phyloP scores from a whole-genome alignment of 805 yeast species.

The Candida arabinofermentans region DNA sequence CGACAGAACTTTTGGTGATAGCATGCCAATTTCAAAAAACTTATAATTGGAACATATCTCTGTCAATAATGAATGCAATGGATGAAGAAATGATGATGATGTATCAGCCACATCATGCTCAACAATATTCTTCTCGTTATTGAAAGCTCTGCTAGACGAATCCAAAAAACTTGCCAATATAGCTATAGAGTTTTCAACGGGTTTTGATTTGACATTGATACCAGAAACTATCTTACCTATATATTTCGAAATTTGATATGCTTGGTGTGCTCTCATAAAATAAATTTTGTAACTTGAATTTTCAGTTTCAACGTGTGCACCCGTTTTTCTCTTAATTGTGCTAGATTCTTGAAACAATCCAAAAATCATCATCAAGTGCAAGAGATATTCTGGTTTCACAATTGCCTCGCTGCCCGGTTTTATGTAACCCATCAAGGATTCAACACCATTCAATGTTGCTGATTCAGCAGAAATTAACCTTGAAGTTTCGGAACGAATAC shows the following conservation, averaged over 20 bases:
- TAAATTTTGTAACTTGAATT: conserved; percentile 46
- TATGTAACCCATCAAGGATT: conserved; percentile 22
- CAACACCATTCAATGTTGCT: conserved; percentile 15
- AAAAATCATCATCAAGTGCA: conserved; percentile 42
- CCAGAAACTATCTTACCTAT: conserved; percentile 26
- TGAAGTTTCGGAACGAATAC: conserved; percentile 12
- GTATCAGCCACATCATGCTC: conserved; percentile 38
- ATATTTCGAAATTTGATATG: conserved; percentile 20
- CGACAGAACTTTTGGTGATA: conserved; percentile 11
- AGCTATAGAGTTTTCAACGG: conserved; percentile 33
- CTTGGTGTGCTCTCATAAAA: conserved; percentile 33
- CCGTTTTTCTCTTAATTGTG: conserved; percentile 53
- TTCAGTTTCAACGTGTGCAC: conserved; percentile 66
- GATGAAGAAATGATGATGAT: conserved; percentile 55
- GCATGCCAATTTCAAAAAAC: conserved; percentile 17
- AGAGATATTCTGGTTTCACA: conserved; percentile 25
- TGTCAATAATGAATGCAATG: conserved; percentile 55
- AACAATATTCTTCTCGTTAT: conserved; percentile 29
- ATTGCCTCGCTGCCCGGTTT: conserved; percentile 22
- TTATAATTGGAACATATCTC: conserved; percentile 36
- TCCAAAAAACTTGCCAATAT: conserved; percentile 33
- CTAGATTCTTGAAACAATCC: conserved; percentile 56
- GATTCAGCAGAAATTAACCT: conserved; percentile 11
- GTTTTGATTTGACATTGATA: conserved; percentile 11
- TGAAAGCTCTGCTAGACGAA: conserved; percentile 22